phyloP scores from a whole-genome alignment of 2,329 filamentous ascomycete species.

The Xylariaceae sp. region DNA sequence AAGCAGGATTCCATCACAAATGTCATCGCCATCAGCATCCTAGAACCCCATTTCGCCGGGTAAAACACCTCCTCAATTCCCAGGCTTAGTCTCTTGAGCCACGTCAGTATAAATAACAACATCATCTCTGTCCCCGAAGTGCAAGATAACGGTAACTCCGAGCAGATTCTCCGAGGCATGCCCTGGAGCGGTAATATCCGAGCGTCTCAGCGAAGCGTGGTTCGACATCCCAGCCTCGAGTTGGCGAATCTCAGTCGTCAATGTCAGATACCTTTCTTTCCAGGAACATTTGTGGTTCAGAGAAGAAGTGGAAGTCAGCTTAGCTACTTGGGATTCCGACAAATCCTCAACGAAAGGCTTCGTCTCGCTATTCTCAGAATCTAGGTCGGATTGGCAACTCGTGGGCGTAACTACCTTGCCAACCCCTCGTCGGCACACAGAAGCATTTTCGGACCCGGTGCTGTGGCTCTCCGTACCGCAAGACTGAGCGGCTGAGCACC shows the following conservation, averaged over 20 bases:
- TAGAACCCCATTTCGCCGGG: too few species aligned
- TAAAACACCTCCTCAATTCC: too few species aligned
- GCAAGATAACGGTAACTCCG: constrained; percentile 49
- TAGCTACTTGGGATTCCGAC: constrained; percentile 28
- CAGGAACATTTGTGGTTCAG: constrained; percentile 41
- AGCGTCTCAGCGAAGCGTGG: constrained; percentile 16
- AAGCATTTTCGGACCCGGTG: not conserved
- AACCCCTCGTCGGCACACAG: not conserved
- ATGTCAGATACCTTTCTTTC: constrained; percentile 40
- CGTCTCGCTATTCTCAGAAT: constrained; percentile 1
- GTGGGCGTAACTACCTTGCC: not conserved
- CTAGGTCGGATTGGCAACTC: not conserved
- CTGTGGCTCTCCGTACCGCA: not conserved
- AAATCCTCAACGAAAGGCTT: not conserved
- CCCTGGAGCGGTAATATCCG: constrained; percentile 21
- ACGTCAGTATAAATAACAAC: constrained; percentile 50
- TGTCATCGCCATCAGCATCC: too few species aligned
- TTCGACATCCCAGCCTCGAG: constrained; percentile 39
- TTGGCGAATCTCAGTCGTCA: constrained; percentile 41
- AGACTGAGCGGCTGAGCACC: constrained; percentile 3
- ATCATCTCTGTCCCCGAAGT: constrained; percentile 47
- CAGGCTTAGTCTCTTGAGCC: constrained; percentile 12
- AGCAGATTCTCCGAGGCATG: constrained; percentile 38
- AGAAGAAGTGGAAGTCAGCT: constrained; percentile 35
- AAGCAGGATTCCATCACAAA: too few species aligned